phyloP scores from a whole-genome alignment of 345 rosid species.

The Salix koriyanagi region DNA sequence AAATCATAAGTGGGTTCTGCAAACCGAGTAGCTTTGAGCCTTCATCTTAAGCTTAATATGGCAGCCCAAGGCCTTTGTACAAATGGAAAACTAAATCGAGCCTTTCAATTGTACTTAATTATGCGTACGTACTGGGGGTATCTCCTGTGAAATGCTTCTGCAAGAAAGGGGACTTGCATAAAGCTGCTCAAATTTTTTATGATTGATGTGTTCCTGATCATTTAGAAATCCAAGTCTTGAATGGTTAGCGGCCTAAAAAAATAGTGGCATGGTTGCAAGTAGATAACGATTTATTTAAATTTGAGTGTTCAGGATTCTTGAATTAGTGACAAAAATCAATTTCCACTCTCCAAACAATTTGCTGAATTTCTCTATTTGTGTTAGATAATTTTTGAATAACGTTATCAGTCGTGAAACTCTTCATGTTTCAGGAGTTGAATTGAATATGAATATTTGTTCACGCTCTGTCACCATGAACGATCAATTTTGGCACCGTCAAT shows the following conservation, averaged over 20 bases:
- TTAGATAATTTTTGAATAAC: neutral
- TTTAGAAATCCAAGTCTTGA: neutral
- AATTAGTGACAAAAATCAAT: neutral
- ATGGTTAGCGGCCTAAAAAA: neutral
- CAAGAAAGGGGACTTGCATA: conserved; percentile 54
- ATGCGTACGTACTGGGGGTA: conserved; percentile 56
- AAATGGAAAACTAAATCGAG: conserved; percentile 39
- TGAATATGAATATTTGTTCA: neutral
- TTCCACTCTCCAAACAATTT: neutral
- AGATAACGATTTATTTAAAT: too few species aligned
- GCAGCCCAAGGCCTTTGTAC: conserved; percentile 59
- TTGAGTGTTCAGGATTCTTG: neutral
- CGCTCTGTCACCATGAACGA: neutral
- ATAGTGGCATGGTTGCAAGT: neutral
- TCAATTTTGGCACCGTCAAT: neutral
- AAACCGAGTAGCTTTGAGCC: conserved; percentile 66
- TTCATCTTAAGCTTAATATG: conserved; percentile 56
- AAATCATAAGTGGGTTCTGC: conserved; percentile 30
- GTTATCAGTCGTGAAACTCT: neutral
- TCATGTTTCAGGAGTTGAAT: neutral
- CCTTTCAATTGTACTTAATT: conserved; percentile 55
- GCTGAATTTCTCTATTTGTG: neutral
- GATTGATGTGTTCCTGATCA: conserved; percentile 61
- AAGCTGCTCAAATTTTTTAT: conserved; percentile 52
- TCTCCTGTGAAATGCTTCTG: conserved; percentile 52